Evolutionary conservation across 2,329 filamentous ascomycete genomes (phyloP).

Genomic region (Nakataea oryzae): DNA sequence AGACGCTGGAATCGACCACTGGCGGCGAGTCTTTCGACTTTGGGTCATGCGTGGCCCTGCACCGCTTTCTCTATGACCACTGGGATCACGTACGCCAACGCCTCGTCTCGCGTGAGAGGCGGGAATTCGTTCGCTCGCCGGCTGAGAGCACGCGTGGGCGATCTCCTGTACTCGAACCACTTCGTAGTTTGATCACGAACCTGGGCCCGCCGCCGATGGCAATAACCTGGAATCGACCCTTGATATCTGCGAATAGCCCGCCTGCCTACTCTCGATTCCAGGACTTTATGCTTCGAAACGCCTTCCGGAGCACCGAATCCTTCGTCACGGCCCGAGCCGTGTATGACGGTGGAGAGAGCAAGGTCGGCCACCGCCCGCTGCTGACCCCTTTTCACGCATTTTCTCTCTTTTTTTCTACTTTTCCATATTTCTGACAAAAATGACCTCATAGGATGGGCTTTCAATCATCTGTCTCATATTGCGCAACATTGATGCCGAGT

Average conservation of each 20-base stretch:
- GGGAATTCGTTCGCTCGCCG: conserved; percentile 44
- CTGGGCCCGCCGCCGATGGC: conserved; percentile 57
- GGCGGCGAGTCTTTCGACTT: conserved; percentile 52
- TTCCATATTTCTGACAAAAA: not conserved
- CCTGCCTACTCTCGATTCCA: conserved; percentile 59
- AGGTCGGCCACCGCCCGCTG: conserved; percentile 27
- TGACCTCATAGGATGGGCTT: conserved; percentile 42
- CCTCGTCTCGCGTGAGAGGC: conserved; percentile 47
- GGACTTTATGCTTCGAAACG: conserved; percentile 63
- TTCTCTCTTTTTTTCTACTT: not conserved
- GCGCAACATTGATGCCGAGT: conserved; percentile 55
- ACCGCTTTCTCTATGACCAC: conserved; percentile 60
- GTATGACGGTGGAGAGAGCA: conserved; percentile 62
- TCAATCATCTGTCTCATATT: conserved; percentile 61
- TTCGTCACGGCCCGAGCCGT: conserved; percentile 54
- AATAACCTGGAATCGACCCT: conserved; percentile 59
- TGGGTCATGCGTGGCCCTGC: conserved; percentile 58
- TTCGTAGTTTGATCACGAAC: conserved; percentile 53
- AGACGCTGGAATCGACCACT: conserved; percentile 27
- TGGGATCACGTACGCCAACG: conserved; percentile 61
- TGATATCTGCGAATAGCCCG: conserved; percentile 52
- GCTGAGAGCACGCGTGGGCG: conserved; percentile 39
- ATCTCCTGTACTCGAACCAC: conserved; percentile 47
- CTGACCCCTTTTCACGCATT: too few species aligned
- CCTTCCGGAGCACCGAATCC: conserved; percentile 54